Evolutionary conservation across 78 protist genomes (phyloP).

Genomic region (Reticulomyxa filosa): DNA sequence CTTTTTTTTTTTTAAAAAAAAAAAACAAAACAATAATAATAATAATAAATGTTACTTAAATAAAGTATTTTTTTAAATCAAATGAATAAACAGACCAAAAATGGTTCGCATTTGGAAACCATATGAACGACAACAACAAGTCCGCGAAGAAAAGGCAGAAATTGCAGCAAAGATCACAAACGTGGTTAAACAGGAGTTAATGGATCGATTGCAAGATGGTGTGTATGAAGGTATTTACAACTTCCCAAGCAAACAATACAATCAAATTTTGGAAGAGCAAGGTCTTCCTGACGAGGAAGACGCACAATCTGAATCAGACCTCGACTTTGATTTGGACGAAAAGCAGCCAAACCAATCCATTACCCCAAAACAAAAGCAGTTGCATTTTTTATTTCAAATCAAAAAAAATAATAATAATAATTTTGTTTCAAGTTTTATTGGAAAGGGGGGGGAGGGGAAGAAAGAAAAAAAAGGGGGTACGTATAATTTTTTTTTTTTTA

Average conservation of each 20-base stretch:
- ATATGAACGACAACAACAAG: slow-evolving; percentile 47
- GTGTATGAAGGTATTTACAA: slow-evolving; percentile 60
- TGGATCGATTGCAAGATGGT: slow-evolving; percentile 44
- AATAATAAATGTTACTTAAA: background rate
- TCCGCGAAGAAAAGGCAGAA: slow-evolving; percentile 40
- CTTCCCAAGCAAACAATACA: slow-evolving; percentile 23
- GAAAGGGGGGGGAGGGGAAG: too few species aligned
- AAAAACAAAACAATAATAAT: background rate
- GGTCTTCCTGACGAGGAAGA: slow-evolving; percentile 8
- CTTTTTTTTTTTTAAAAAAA: background rate
- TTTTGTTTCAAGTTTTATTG: too few species aligned
- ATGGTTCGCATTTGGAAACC: slow-evolving; percentile 54
- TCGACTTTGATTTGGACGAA: too few species aligned
- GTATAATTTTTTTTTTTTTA: too few species aligned
- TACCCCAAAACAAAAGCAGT: too few species aligned
- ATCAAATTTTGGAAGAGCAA: slow-evolving; percentile 8
- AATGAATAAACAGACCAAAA: slow-evolving; percentile 20
- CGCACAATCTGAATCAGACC: too few species aligned
- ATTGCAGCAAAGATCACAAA: slow-evolving; percentile 58
- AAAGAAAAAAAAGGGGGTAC: too few species aligned
- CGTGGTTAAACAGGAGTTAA: slow-evolving; percentile 57
- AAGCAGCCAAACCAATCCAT: too few species aligned
- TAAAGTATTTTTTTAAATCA: background rate
- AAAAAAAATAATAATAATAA: too few species aligned
- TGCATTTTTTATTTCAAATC: too few species aligned